Evolutionary conservation across 192 early-diverging fungal species (phyloP), one percentile per base, ranked within the genome.

Genomic region (Polychytrium aggregatum): DNA sequence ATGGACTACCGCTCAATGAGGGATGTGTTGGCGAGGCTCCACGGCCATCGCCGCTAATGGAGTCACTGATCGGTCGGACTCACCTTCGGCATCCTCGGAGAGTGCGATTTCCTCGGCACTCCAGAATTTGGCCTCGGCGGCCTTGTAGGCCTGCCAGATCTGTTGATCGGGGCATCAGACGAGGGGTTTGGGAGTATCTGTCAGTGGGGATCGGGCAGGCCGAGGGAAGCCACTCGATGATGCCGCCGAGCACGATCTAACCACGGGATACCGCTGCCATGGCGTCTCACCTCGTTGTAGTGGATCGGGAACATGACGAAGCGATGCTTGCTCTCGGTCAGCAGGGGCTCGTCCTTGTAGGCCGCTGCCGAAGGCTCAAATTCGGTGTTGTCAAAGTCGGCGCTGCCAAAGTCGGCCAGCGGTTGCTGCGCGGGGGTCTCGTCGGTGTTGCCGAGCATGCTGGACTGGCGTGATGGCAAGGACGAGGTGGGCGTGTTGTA

Each of bases 121-220:
- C 93, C 93, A 97, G 77, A 95, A 95, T 17, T 88, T 88, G 2
- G 90, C 87, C 60, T 92, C 91, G 54, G 87, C 87, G 58, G 91
- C 90, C 67, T 97, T 95, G 82, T 97, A 95, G 69, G 89, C 82
- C 52, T 88, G 73, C 93, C 93, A 97, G 57, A 92, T 81, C 81
- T 83, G 11, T 35, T 21, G 29, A 2, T 4, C n/a, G 34, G 11
- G 4, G 26, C 11, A 22, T 6, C n/a, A 24, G 14, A 6, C 16
- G 39, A 33, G 31, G 4, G 31, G 4, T 4, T 33, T 4, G 31
- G 31, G 11, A 33, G 31, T 4, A 4, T 33, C 6, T 4, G 31
- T 33, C 31, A 33, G 31, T 11, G 31, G 31, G 31, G 11, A n/a
- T n/a, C 31, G 31, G 31, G 31, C 31, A 33, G 31, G 11, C 31